Evolutionary conservation across 306 rosid genomes (phyloP).

Genomic region (Abrus pulchellus): DNA sequence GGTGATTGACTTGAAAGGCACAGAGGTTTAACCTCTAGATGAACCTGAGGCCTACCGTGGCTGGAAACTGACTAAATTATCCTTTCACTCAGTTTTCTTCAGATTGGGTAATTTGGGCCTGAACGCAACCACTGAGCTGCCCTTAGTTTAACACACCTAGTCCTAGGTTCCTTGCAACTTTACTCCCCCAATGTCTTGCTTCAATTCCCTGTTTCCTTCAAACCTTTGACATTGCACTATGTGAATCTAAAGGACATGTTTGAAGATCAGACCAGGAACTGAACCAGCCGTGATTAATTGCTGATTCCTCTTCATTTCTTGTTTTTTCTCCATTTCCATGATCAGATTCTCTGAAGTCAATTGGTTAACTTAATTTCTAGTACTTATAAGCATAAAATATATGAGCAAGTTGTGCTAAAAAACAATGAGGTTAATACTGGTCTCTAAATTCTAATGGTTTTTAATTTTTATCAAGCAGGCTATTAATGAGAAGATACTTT

Average conservation of each 20-base stretch:
- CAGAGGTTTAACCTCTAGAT: too few species aligned
- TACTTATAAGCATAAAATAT: not conserved
- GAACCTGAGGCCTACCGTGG: too few species aligned
- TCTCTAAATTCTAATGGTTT: slow-evolving; percentile 13
- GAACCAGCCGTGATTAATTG: not conserved
- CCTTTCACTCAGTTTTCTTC: too few species aligned
- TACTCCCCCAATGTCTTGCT: not conserved
- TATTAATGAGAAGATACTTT: slow-evolving; percentile 82
- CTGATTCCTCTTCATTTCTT: slow-evolving; percentile 19
- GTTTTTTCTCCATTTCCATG: not conserved
- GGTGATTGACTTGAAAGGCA: too few species aligned
- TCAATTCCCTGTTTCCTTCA: not conserved
- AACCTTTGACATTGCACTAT: not conserved
- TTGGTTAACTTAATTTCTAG: slow-evolving; percentile 3
- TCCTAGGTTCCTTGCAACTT: not conserved
- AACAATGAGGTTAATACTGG: not conserved
- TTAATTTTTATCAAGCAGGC: slow-evolving; percentile 59
- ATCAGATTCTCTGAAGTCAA: not conserved
- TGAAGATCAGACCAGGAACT: not conserved
- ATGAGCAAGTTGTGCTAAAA: not conserved
- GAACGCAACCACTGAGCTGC: too few species aligned
- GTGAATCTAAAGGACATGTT: slow-evolving; percentile 8
- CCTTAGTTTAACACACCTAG: not conserved
- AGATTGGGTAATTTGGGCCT: too few species aligned
- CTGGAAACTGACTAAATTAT: too few species aligned